Conservation (phyloP, 2,329 filamentous ascomycete genomes). For the Diaporthe amygdali region DNA sequence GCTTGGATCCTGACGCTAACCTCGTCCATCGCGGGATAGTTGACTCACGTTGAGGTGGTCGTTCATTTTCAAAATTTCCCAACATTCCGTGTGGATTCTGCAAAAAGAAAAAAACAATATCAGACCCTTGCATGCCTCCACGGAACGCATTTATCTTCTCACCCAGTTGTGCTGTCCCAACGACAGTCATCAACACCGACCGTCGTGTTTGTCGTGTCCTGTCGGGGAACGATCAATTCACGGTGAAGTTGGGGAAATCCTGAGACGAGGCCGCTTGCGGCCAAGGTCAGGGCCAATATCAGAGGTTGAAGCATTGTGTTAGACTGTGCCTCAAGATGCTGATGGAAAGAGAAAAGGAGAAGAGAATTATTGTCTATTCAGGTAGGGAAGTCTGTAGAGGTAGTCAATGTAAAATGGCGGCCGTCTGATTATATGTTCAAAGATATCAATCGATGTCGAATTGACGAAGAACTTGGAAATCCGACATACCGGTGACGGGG, state of each 20-base stretch:
- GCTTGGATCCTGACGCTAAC: too few species aligned
- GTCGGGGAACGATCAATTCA: not conserved
- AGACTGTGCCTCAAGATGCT: not conserved
- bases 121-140: not conserved
- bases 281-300: not conserved
- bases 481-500: not conserved
- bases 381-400: not conserved
- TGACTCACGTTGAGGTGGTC: not conserved
- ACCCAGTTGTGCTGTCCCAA: constrained; percentile 3
- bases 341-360: not conserved
- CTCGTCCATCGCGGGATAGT: not conserved
- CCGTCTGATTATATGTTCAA: not conserved
- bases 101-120: too few species aligned
- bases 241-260: not conserved
- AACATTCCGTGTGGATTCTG: constrained; percentile 1
- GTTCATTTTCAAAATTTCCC: not conserved
- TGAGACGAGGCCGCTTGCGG: not conserved
- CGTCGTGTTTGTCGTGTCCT: not conserved
- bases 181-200: not conserved
- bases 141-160: not conserved
- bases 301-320: not conserved
- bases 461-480: not conserved
- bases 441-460: not conserved
- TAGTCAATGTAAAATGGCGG: not conserved
- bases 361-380: not conserved